A percentile compares a stretch with the other conserved stretches of the same genome.
phyloP scores from a whole-genome alignment of 2,329 filamentous ascomycete species.

The Didymella sp. region DNA sequence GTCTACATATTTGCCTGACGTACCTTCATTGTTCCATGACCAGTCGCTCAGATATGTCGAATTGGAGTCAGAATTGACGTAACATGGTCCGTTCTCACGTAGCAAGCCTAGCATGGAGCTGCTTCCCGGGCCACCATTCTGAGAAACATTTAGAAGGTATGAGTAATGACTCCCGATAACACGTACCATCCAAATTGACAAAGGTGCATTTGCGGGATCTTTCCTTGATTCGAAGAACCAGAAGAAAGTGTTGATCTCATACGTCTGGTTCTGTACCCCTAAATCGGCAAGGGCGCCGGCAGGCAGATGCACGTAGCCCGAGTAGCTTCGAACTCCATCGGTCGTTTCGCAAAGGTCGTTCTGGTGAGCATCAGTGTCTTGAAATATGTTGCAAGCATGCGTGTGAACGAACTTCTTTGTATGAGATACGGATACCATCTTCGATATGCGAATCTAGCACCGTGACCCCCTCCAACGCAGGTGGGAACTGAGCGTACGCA shows the following conservation, averaged over 20 bases:
- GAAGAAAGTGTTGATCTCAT: constrained; percentile 45
- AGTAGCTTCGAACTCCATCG: constrained; percentile 63
- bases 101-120: constrained; percentile 33
- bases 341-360: constrained; percentile 64
- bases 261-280: constrained; percentile 52
- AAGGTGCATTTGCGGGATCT: constrained; percentile 23
- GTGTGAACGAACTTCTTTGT: constrained; percentile 48
- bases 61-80: constrained; percentile 58
- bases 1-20: too few relatives aligned
- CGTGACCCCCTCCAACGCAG: constrained; percentile 48
- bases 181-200: constrained; percentile 22
- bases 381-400: neutral
- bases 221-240: constrained; percentile 33
- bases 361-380: constrained; percentile 20
- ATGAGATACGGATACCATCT: constrained; percentile 52
- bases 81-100: constrained; percentile 26
- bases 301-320: constrained; percentile 66
- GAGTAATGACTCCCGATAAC: too few relatives aligned
- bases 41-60: constrained; percentile 61
- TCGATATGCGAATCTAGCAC: constrained; percentile 50
- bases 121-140: constrained; percentile 25
- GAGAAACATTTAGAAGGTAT: neutral
- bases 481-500: constrained; percentile 49
- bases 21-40: constrained; percentile 66
- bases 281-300: constrained; percentile 52